phyloP scores from a whole-genome alignment of 768 basidiomycete species.

The Leccinum obscurum region DNA sequence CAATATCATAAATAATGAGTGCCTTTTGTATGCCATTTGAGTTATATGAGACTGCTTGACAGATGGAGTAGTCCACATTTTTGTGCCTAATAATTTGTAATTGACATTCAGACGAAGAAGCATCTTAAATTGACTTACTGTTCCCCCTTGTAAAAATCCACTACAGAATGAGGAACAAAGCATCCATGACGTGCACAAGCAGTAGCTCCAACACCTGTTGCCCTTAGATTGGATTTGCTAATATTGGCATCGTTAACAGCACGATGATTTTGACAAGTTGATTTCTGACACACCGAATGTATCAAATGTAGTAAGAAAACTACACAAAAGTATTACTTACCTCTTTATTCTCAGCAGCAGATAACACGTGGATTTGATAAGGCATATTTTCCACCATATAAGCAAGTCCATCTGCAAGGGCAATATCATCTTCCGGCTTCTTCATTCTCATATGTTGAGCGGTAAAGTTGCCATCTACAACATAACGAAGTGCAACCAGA shows the following conservation, averaged over 20 bases:
- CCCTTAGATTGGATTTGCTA: background rate
- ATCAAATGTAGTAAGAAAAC: background rate
- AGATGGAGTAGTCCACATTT: conserved; percentile 30
- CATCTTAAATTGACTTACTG: background rate
- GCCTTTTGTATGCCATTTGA: conserved; percentile 1
- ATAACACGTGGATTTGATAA: background rate
- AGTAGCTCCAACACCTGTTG: background rate
- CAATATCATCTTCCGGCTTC: background rate
- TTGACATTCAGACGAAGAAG: background rate
- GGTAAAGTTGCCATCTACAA: background rate
- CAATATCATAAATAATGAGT: conserved; percentile 32
- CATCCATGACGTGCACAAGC: conserved; percentile 3
- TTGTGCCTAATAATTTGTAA: conserved; percentile 20
- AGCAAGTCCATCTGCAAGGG: background rate
- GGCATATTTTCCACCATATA: background rate
- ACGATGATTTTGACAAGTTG: background rate
- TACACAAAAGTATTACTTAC: background rate
- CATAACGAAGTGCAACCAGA: background rate
- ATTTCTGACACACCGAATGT: background rate
- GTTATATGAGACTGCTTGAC: conserved; percentile 17
- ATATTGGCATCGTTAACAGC: conserved; percentile 6
- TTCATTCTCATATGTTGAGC: background rate
- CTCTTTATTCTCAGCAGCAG: background rate
- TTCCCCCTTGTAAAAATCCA: conserved; percentile 35
- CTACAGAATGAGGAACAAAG: conserved; percentile 29